These are phyloP conservation scores for Tulasnella sp. DNA, from an alignment of 768 basidiomycete genomes.

Conservation along the genomic window DNA sequence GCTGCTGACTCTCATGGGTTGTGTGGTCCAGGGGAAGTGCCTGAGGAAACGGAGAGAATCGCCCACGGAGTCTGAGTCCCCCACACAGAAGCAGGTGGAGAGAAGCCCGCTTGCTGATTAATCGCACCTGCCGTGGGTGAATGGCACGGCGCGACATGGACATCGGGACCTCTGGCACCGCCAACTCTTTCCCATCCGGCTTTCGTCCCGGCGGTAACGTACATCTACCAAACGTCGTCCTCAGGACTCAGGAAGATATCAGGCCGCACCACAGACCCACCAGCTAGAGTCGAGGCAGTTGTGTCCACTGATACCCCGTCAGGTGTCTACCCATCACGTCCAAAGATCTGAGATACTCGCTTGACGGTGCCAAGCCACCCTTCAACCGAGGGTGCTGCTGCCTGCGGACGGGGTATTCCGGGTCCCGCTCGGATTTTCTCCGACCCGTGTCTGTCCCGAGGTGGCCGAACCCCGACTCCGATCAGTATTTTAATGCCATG, in stretches of 20 bases:
- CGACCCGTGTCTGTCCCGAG: not conserved
- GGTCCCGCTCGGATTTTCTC: not conserved
- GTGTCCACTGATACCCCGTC: no score
- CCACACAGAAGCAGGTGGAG: not conserved
- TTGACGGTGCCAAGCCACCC: no score
- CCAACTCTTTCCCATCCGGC: not conserved
- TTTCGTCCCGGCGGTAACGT: not conserved
- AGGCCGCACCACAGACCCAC: no score
- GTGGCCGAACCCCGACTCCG: not conserved
- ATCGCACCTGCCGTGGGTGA: not conserved
- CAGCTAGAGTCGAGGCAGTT: no score
- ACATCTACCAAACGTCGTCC: not conserved
- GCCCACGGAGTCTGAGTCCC: not conserved
- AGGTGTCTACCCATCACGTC: no score
- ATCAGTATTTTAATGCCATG: not conserved
- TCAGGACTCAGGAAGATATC: not conserved
- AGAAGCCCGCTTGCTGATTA: not conserved
- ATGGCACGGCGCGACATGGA: not conserved
- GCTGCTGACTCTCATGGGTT: not conserved
- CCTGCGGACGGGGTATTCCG: not conserved
- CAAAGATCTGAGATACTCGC: no score
- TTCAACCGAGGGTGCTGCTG: not conserved
- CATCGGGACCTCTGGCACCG: not conserved
- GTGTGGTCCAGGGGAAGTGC: not conserved
- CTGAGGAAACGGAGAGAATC: constrained; percentile 1